Conservation (phyloP, 495 filamentous ascomycete species). For the Aspergillus funiculosus region DNA sequence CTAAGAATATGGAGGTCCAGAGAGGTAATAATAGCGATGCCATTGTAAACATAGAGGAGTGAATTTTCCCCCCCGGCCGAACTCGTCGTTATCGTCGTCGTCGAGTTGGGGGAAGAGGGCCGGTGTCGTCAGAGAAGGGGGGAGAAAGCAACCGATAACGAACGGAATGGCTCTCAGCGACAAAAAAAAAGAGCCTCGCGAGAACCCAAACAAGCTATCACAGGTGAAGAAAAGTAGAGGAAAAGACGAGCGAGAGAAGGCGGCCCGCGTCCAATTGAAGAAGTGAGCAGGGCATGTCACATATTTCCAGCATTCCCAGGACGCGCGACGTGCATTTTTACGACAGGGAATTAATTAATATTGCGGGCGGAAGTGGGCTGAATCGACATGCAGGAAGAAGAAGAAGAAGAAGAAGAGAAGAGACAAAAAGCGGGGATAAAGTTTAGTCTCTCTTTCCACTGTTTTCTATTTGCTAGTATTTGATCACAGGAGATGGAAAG, state of each 20-base stretch:
- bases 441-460: not conserved
- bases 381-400: constrained; percentile 4
- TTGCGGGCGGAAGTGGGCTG: not conserved
- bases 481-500: too few relatives aligned
- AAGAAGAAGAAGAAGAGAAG: not conserved
- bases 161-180: not conserved
- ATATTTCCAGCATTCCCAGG: constrained; percentile 7
- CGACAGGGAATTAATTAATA: not conserved
- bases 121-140: constrained; percentile 5
- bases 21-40: constrained; percentile 14
- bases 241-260: not conserved
- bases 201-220: too few relatives aligned
- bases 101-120: not conserved
- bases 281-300: constrained; percentile 4
- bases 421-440: constrained; percentile 5
- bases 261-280: constrained; percentile 13
- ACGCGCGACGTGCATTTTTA: not conserved
- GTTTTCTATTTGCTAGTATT: too few relatives aligned
- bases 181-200: not conserved
- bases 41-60: not conserved
- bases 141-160: constrained; percentile 7
- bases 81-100: too few relatives aligned
- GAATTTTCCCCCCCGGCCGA: not conserved
- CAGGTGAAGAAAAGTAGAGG: not conserved
- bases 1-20: constrained; percentile 20